phyloP scores from a whole-genome alignment of 768 basidiomycete genomes.

The Ramaria rubella region DNA sequence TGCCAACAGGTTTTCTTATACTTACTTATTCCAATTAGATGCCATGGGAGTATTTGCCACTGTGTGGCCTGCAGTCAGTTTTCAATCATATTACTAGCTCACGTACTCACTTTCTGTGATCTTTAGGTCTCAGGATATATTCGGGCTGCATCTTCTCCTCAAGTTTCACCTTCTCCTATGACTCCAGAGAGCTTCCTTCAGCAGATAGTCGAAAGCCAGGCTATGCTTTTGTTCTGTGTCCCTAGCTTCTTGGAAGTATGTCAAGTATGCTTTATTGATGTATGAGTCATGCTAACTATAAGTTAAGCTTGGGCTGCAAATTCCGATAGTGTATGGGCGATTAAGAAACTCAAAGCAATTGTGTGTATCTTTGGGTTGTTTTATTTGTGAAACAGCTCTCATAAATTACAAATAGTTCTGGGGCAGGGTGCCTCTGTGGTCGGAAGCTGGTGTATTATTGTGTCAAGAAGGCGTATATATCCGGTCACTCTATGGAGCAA shows the following conservation, averaged over 20 bases:
- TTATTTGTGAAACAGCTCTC: neutral
- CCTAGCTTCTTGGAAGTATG: conserved; percentile 25
- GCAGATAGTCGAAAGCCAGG: conserved; percentile 8
- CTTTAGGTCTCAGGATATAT: conserved; percentile 10
- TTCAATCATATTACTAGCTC: too few species aligned
- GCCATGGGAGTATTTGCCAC: conserved; percentile 5
- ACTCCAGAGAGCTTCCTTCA: conserved; percentile 19
- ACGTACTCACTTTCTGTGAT: conserved; percentile 12
- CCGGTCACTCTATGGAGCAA: neutral
- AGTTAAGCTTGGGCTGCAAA: conserved; percentile 18
- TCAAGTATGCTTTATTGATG: neutral
- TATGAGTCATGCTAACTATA: neutral
- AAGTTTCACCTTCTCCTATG: conserved; percentile 15
- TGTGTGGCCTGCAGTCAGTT: conserved; percentile 9
- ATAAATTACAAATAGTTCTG: neutral
- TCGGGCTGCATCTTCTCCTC: conserved; percentile 19
- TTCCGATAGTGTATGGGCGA: conserved; percentile 4
- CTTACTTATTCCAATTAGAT: too few species aligned
- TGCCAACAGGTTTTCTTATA: too few species aligned
- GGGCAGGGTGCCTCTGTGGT: neutral
- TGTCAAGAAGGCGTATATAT: neutral
- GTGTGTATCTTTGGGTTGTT: conserved; percentile 16
- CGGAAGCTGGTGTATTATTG: neutral
- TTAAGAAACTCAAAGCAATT: conserved; percentile 12
- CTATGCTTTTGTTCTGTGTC: conserved; percentile 14